A percentile compares a stretch with the other conserved stretches of the same genome.
These are phyloP conservation scores for Coemansia sp. DNA, from an alignment of 192 early-diverging fungal genomes.

Conservation along the genomic window DNA sequence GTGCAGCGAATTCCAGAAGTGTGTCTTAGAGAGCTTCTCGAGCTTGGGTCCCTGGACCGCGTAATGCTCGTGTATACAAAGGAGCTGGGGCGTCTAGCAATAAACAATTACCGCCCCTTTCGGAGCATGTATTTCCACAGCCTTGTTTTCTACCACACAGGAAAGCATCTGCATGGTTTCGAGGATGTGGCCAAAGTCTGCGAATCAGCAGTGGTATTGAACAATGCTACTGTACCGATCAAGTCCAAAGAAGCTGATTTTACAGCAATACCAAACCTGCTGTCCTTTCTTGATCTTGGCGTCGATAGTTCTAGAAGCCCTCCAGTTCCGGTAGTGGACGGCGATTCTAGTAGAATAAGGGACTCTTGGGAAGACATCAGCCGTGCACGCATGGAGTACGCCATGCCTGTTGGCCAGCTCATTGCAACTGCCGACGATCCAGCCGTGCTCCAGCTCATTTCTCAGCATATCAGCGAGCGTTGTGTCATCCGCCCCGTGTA, in stretches of 20 bases:
- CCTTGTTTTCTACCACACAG: conserved; percentile 28
- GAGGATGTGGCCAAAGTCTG: conserved; percentile 19
- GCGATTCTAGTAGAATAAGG: neutral
- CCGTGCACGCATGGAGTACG: conserved; percentile 21
- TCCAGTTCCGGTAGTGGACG: conserved; percentile 13
- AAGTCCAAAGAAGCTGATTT: neutral
- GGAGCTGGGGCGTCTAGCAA: conserved; percentile 32
- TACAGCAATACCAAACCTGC: conserved; percentile 17
- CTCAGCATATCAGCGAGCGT: conserved; percentile 8
- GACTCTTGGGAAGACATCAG: conserved; percentile 10
- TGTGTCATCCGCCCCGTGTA: conserved; percentile 44
- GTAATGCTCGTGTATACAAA: conserved; percentile 17
- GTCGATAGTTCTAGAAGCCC: conserved; percentile 8
- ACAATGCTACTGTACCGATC: conserved; percentile 25
- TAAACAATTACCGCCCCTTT: conserved; percentile 37
- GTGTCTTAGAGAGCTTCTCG: conserved; percentile 33
- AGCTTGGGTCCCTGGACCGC: conserved; percentile 35
- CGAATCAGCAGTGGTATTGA: conserved; percentile 35
- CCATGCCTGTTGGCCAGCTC: conserved; percentile 25
- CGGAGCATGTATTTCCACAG: conserved; percentile 38
- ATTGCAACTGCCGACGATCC: conserved; percentile 26
- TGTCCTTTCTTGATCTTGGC: conserved; percentile 25
- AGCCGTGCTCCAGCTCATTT: conserved; percentile 7
- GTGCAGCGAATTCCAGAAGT: conserved; percentile 31
- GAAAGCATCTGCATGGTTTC: conserved; percentile 11